Evolutionary conservation across 2,329 filamentous ascomycete genomes (phyloP), one percentile per base, ranked within the genome.

Genomic region (Chaetomium strumarium): DNA sequence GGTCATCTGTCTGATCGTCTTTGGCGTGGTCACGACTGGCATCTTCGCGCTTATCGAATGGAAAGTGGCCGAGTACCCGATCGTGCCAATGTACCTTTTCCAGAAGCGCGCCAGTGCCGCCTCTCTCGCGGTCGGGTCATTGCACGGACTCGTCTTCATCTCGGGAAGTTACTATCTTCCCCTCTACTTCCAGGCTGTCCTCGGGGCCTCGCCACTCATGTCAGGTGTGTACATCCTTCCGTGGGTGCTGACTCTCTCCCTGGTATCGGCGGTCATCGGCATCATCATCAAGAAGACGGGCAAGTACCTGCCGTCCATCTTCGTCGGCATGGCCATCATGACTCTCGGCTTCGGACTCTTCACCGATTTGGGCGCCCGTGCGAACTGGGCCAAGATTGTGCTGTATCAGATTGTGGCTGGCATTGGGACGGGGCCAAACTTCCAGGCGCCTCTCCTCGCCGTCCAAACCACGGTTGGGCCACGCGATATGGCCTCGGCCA

Each of bases 171-270:
- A 88, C 67, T 90, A 86, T 61, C 72, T 90, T 24, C 87, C 87
- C 0, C 73, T 90, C 0, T 90, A 85, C 67, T 84, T 88, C 49
- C 87, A 91, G 64, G 77, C 82, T 2, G 85, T 84, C 0, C 75
- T 84, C 2, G 75, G 76, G 46, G 80, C 79, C 1, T 75, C 75
- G 0, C 81, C 84, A 0, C 69, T 86, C 33, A 71, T 72, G n/a
- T 86, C 81, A 0, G 78, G 78, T 4, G 64, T 85, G 0, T 75
- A 85, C 12, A 72, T 86, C 2, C 71, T 89, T 0, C 84, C 86
- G 0, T 77, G 84, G 38, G 80, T 79, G 19, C 61, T 78, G 13
- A 67, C 71, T n/a, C 68, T 75, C 14, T 73, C 74, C 3, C 46
- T 75, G 4, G 61, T 68, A 3, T 75, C 75, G 11, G 73, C 73